Base-by-base conservation (phyloP, 768 basidiomycete genomes). In the Pilatotrama ljubarskyi region DNA sequence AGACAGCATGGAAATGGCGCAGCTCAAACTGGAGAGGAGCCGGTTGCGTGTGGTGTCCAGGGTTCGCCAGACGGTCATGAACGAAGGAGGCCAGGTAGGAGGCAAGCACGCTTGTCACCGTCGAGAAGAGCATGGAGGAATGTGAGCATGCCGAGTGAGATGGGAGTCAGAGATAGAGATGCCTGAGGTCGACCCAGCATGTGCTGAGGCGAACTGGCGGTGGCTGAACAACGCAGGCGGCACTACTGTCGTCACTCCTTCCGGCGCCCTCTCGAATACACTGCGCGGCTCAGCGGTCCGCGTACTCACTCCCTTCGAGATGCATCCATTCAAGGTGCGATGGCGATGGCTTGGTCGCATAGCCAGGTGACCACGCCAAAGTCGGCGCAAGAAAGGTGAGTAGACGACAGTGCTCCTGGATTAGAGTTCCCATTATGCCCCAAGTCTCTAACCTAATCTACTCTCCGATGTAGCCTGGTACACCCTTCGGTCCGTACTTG, bases 1-100 rank as follows among this genome's bases (percentile, higher is more conserved):
- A 78, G n/a, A 83, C 67, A 25, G 82, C 84, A 65, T 90, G 88
- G 35, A 81, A 73, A 69, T 90, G 88, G 41, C 88, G 84, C 24
- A 91, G 78, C 38, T 80, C 81, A 69, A 91, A 90, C n/a, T 75
- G 77, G 15, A 88, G 68, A 11, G 51, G 52, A 36, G 43, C 38
- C 4, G 26, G 25, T 22, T 5, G 46, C n/a, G 40, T 37, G 26
- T 38, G 25, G 35, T 18, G 17, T 11, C 36, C 18, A 22, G 59
- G 2, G 15, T 47, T 24, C 8, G 51, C 24, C 13, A 18, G n/a
- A 15, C 20, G 25, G 36, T 63, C 38, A 51, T 57, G 51, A 13
- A 52, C 24, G 48, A 56, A 56, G 32, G 49, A 40, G 10, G 55
- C 55, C 25, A 61, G 44, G 40, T 56, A 48, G 20, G 57, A 47